phyloP scores from a whole-genome alignment of 2,329 filamentous ascomycete genomes.

The Fusarium nisikadoi region DNA sequence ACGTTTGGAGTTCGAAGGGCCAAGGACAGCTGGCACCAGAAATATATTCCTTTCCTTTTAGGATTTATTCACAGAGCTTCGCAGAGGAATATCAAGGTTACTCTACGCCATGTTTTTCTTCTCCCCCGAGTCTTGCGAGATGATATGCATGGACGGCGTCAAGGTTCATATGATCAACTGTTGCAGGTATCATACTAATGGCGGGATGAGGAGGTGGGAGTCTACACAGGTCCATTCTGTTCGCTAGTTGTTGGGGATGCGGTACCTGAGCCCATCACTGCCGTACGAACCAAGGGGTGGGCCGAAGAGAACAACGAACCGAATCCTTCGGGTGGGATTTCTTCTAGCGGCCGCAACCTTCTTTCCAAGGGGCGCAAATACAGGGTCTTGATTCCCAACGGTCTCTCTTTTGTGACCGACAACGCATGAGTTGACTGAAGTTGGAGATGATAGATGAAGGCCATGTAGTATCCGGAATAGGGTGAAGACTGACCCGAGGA shows the following conservation, averaged over 20 bases:
- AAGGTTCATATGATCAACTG: not conserved
- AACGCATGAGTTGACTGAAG: not conserved
- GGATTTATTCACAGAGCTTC: not conserved
- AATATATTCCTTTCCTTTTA: not conserved
- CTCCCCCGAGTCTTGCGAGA: not conserved
- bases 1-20: not conserved
- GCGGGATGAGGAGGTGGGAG: not conserved
- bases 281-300: slow-evolving; percentile 11
- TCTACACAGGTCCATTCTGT: not conserved
- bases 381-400: slow-evolving; percentile 1
- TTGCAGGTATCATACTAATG: not conserved
- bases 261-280: slow-evolving; percentile 6
- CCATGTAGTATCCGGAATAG: not conserved
- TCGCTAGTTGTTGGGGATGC: not conserved
- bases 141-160: not conserved
- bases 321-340: slow-evolving; percentile 17
- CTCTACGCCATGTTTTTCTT: not conserved
- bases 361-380: not conserved
- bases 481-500: not conserved
- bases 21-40: not conserved
- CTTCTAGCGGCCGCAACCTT: slow-evolving; percentile 15
- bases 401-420: not conserved
- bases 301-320: slow-evolving; percentile 1
- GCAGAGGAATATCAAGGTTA: not conserved
- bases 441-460: not conserved